Base-by-base conservation (phyloP, 768 basidiomycete genomes). In the Trichaptum fuscoviolaceum region DNA sequence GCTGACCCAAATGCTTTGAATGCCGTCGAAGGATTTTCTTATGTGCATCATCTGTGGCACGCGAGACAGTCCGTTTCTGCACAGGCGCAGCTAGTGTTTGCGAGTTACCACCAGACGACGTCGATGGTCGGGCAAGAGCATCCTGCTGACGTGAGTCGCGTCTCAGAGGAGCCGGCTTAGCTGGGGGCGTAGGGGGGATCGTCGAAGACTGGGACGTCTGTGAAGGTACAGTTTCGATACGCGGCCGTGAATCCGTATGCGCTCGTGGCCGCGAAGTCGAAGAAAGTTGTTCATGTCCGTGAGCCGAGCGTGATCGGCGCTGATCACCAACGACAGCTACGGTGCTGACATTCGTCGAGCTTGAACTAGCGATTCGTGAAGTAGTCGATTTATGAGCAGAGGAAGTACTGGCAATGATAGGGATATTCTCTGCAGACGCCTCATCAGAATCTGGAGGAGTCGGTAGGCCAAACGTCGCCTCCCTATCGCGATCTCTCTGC, bases 21-120 rank as follows among this genome's bases (percentile, higher is more conserved):
- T 52, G 42, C 42, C 42, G 42, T 20, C 42, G 42, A 4, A 52
- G 20, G 42, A 52, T 12, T 52, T 52, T 52, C 2, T 20, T 52
- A 20, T 12, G 42, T 12, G 42, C 42, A 52, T 52, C 42, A 20
- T 52, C 42, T 52, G 42, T 52, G 2, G 5, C 42, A 15, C 42
- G 42, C 10, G 42, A 52, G 42, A 52, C 42, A 52, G 42, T 96
- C 89, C 78, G 79, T 98, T 64, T 96, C 96, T 52, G 97, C 93
- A 9, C 97, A 99, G 78, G 96, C 93, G 9, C 97, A 99, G 20
- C 42, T 12, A 6, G 15, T 52, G 10, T 3, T 30, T 8, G 30
- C 2, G 30, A 30, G 8, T 2, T 30, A 30, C 30, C 8, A 30
- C 4, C 8, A 30, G 30, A 30, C 2, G 30, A 30, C 4, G 30